Evolutionary conservation across 371 early-diverging fungal species (phyloP).

Genomic region (Saksenaea oblongispora): DNA sequence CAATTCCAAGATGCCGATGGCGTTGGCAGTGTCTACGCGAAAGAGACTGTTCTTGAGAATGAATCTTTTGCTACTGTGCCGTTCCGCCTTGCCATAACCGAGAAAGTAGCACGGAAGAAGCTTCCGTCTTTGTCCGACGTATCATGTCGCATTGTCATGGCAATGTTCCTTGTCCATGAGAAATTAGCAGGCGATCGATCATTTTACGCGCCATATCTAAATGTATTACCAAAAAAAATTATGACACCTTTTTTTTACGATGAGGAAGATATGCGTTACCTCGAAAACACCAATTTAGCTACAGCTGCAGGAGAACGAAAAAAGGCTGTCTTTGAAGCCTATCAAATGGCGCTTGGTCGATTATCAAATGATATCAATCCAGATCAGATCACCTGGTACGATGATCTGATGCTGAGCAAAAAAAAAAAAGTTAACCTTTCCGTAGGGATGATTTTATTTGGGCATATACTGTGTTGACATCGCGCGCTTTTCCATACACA

Average conservation of each 20-base stretch:
- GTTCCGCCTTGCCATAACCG: constrained; percentile 47
- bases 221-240: constrained; percentile 47
- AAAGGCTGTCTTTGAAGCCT: constrained; percentile 29
- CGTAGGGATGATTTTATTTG: constrained; percentile 61
- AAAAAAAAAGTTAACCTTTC: neutral
- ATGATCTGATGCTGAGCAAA: neutral
- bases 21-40: constrained; percentile 45
- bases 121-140: constrained; percentile 29
- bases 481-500: constrained; percentile 62
- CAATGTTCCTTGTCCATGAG: constrained; percentile 44
- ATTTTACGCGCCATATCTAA: constrained; percentile 54
- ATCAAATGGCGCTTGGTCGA: constrained; percentile 23
- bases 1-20: constrained; percentile 29
- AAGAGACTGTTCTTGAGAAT: constrained; percentile 22
- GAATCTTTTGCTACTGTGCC: constrained; percentile 43
- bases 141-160: constrained; percentile 39
- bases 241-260: constrained; percentile 45
- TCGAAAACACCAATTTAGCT: constrained; percentile 55
- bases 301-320: constrained; percentile 43
- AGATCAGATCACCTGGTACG: constrained; percentile 39
- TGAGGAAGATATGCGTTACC: constrained; percentile 43
- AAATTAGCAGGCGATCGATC: constrained; percentile 32
- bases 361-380: constrained; percentile 25
- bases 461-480: constrained; percentile 57
- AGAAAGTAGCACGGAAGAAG: constrained; percentile 39